These are phyloP conservation scores for Rasamsonia emersonii DNA, from an alignment of 2,329 filamentous ascomycete species.

Conservation along the genomic window DNA sequence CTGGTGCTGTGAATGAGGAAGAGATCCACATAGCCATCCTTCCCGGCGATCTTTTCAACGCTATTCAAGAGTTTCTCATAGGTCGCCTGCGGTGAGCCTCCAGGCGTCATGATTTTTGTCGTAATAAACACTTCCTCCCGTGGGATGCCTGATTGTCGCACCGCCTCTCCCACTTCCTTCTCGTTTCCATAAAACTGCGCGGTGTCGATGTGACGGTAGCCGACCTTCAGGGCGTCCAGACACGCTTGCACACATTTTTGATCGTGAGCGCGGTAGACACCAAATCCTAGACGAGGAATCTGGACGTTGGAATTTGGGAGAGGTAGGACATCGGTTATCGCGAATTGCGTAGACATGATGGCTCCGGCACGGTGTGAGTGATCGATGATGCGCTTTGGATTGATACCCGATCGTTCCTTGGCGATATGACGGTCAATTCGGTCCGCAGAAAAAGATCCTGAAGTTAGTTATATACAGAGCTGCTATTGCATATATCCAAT, in stretches of 20 bases:
- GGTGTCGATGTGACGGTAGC: slow-evolving; percentile 48
- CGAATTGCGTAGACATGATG: slow-evolving; percentile 29
- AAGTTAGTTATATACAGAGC: too few relatives aligned
- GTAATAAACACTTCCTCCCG: slow-evolving; percentile 56
- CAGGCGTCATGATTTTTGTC: slow-evolving; percentile 56
- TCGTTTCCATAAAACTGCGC: slow-evolving; percentile 67
- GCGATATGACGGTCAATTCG: too few relatives aligned
- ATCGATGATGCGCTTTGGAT: slow-evolving; percentile 1
- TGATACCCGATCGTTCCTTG: too few relatives aligned
- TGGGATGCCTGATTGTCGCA: slow-evolving; percentile 48
- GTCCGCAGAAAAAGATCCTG: too few relatives aligned
- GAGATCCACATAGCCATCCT: slow-evolving; percentile 59
- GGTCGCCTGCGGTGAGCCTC: slow-evolving; percentile 47
- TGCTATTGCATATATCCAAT: too few relatives aligned
- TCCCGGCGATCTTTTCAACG: slow-evolving; percentile 52
- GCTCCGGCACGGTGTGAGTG: background rate
- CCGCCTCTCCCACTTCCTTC: slow-evolving; percentile 54
- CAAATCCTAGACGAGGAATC: slow-evolving; percentile 63
- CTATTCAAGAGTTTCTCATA: slow-evolving; percentile 54
- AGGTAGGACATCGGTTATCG: slow-evolving; percentile 41
- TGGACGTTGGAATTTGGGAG: slow-evolving; percentile 42
- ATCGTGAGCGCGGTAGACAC: slow-evolving; percentile 55
- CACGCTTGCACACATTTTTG: slow-evolving; percentile 51
- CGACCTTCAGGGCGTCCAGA: slow-evolving; percentile 44
- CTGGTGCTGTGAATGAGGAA: slow-evolving; percentile 61